Conservation (phyloP, 257 asterid species). For the Leonotis leonurus region DNA sequence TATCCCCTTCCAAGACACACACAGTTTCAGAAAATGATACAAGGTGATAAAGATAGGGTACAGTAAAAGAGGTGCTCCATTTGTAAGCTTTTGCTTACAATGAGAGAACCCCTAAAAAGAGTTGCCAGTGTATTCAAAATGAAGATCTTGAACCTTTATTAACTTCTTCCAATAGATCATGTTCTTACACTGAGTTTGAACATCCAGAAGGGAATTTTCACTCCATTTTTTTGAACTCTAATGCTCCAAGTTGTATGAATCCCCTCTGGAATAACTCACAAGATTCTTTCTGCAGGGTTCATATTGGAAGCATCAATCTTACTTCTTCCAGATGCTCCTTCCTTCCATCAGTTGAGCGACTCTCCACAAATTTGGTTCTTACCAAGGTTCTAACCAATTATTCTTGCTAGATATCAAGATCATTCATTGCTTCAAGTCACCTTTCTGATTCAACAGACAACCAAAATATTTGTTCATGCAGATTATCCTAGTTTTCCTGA, state of each 20-base stretch:
- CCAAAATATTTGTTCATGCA: background rate
- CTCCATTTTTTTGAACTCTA: slow-evolving; percentile 10
- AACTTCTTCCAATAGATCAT: no score
- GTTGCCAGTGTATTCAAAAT: no score
- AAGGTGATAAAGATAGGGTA: no score
- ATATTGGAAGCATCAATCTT: background rate
- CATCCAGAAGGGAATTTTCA: slow-evolving; percentile 11
- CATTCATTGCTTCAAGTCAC: slow-evolving; percentile 5
- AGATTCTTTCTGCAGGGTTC: slow-evolving; percentile 22
- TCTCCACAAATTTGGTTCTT: slow-evolving; percentile 4
- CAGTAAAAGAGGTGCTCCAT: no score
- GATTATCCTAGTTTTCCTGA: background rate
- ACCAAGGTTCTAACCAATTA: no score
- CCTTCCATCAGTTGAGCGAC: slow-evolving; percentile 4
- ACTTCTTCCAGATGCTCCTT: slow-evolving; percentile 15
- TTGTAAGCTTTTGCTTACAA: no score
- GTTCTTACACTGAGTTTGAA: background rate
- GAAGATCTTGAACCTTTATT: no score
- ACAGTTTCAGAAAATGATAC: no score
- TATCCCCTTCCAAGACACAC: no score
- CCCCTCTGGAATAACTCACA: slow-evolving; percentile 20
- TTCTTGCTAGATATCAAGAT: slow-evolving; percentile 22
- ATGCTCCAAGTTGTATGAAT: slow-evolving; percentile 16
- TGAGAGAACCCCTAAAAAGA: no score
- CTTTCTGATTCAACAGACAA: background rate